These are phyloP conservation scores for Amylocystis lapponica DNA, from an alignment of 768 basidiomycete species.

Conservation along the genomic window DNA sequence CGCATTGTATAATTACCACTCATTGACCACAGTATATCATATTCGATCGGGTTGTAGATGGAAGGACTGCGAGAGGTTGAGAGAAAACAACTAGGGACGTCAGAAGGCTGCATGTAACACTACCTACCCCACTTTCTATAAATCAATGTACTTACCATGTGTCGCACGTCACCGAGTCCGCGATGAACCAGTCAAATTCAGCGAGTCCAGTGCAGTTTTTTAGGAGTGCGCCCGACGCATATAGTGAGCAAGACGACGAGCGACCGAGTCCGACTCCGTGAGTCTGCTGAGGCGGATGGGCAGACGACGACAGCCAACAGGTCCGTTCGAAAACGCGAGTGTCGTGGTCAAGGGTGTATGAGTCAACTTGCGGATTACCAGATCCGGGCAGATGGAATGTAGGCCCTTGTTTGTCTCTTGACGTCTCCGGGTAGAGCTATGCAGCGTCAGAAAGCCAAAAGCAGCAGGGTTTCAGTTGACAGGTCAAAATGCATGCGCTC, in stretches of 20 bases:
- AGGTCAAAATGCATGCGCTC: no score
- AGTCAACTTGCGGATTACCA: neutral
- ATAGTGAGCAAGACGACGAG: no score
- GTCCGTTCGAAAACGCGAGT: no score
- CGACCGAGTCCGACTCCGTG: no score
- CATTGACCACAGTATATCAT: conserved; percentile 11
- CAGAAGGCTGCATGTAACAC: neutral
- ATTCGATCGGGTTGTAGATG: conserved; percentile 1
- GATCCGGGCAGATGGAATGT: neutral
- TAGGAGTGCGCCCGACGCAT: no score
- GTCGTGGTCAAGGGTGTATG: conserved; percentile 1
- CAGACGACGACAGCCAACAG: no score
- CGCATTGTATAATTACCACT: conserved; percentile 14
- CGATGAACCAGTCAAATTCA: neutral
- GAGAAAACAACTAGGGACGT: neutral
- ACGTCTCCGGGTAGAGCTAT: no score
- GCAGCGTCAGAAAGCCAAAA: no score
- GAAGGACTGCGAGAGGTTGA: neutral
- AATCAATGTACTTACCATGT: neutral
- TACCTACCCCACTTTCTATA: neutral
- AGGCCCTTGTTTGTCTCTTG: conserved; percentile 2
- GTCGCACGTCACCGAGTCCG: neutral
- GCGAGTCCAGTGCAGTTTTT: no score
- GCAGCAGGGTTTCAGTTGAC: no score
- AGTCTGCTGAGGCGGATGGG: no score